Evolutionary conservation across 2,329 filamentous ascomycete species (phyloP), one percentile per base, ranked within the genome.

Genomic region (Talaromyces piceae): DNA sequence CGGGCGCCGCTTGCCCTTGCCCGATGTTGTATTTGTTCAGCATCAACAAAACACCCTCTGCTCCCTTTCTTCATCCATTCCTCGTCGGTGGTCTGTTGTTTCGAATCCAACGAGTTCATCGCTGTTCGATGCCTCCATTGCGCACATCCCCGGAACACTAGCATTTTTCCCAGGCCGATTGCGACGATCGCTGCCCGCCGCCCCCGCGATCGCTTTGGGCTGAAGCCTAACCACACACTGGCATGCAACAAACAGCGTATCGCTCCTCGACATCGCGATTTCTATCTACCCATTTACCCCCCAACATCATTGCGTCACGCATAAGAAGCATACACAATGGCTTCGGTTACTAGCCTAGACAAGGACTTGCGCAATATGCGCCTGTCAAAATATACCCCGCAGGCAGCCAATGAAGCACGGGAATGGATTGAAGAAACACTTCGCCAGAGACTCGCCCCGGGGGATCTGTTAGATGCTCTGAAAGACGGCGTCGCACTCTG

Each of bases 351-450:
- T 57, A 95, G 89, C 57, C 77, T 98, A 55, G 93, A 97, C 73
- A 91, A 91, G 71, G 93, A 98, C 76, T 79, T 98, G 82, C 88
- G 88, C 78, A 90, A 84, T 68, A 72, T 97, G 79, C 91, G 93
- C 71, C 78, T 95, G 63, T 88, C 91, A 55, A 88, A 91, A 73
- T 97, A 95, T 73, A 97, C 91, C 1, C 89, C 90, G 20, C 83
- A 86, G 61, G 91, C 91, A 37, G 91, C 90, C 47, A 88, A 88
- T 60, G 91, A 97, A 73, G 86, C 83, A 18, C 83, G 84, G 44
- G 70, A 76, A 57, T 98, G 93, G 89, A 91, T 98, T 57, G 90
- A 96, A 69, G 79, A 82, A 33, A 78, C 83, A 1, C 73, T 98
- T 28, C 87, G 86, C 56, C 85, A 91, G 65, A 80, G 77, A 47